These are phyloP conservation scores for Nectriaceae sp. DNA, from an alignment of 2,329 filamentous ascomycete species.

Conservation along the genomic window DNA sequence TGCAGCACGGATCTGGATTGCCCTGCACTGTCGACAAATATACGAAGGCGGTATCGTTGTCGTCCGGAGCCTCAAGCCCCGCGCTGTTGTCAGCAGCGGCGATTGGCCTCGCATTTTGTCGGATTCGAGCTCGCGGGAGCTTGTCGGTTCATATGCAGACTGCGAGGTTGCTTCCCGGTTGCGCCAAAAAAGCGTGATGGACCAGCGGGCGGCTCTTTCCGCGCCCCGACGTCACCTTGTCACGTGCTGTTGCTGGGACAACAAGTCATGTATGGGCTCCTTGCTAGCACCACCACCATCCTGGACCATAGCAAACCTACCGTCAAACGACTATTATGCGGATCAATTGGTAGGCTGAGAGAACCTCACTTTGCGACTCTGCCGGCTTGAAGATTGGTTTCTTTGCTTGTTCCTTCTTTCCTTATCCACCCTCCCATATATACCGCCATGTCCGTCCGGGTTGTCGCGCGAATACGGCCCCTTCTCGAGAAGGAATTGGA, in stretches of 20 bases:
- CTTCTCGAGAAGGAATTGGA: constrained; percentile 83
- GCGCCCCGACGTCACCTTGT: constrained; percentile 26
- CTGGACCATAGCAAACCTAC: constrained; percentile 23
- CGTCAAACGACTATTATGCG: constrained; percentile 16
- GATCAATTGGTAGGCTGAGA: constrained; percentile 29
- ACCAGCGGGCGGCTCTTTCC: constrained; percentile 34
- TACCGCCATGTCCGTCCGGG: constrained; percentile 66
- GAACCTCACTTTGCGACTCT: constrained; percentile 15
- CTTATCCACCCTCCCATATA: constrained; percentile 12
- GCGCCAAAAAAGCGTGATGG: constrained; percentile 21
- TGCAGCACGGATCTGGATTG: constrained; percentile 64
- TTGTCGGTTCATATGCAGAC: constrained; percentile 11
- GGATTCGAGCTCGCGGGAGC: constrained; percentile 20
- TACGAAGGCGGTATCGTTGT: constrained; percentile 32
- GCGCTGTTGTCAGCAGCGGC: constrained; percentile 39
- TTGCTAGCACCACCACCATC: constrained; percentile 12
- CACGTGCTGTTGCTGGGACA: constrained; percentile 33
- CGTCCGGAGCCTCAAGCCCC: constrained; percentile 31
- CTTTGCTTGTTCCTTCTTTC: constrained; percentile 3
- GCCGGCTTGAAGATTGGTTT: constrained; percentile 3
- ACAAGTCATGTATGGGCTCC: constrained; percentile 14
- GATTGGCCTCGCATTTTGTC: constrained; percentile 47
- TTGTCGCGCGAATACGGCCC: constrained; percentile 88
- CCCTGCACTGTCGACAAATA: constrained; percentile 58
- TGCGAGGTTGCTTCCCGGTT: constrained; percentile 4